These are phyloP conservation scores for Helianthus tuberosus DNA, from an alignment of 129 eudicot species.

Conservation along the genomic window DNA sequence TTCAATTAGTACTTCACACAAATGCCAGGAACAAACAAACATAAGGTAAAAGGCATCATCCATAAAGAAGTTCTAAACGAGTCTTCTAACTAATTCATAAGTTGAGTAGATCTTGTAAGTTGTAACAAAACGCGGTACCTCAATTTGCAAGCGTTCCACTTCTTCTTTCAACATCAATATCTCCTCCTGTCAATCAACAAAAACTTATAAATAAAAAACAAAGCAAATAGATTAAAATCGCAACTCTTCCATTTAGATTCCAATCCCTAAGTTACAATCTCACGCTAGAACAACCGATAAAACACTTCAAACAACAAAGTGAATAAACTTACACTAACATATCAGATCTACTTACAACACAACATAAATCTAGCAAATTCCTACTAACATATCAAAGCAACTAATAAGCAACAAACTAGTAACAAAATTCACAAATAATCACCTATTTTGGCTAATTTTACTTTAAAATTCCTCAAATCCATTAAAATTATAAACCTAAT, in stretches of 20 bases:
- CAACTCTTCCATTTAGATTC: slow-evolving; percentile 16
- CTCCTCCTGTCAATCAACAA: slow-evolving; percentile 65
- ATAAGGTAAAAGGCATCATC: slow-evolving; percentile 5
- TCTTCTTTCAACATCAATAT: slow-evolving; percentile 61
- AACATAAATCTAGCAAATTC: slow-evolving; percentile 1
- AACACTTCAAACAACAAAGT: neutral
- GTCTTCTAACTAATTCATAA: neutral
- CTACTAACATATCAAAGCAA: neutral
- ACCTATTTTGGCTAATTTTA: slow-evolving; percentile 18
- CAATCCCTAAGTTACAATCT: slow-evolving; percentile 7
- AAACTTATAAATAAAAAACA: neutral
- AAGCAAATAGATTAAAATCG: slow-evolving; percentile 6
- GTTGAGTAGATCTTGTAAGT: slow-evolving; percentile 9
- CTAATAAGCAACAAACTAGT: neutral
- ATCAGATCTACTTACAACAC: slow-evolving; percentile 2
- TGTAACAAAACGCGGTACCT: slow-evolving; percentile 41
- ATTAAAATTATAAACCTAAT: neutral
- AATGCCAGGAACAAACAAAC: neutral
- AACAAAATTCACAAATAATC: neutral
- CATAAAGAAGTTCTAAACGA: slow-evolving; percentile 11
- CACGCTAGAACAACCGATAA: neutral
- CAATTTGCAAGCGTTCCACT: slow-evolving; percentile 57
- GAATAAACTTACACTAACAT: neutral
- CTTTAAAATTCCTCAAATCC: slow-evolving; percentile 15
- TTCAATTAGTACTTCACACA: slow-evolving; percentile 6